Conservation (phyloP, 75 land plant genomes). For the Ceratopteris richardii region DNA sequence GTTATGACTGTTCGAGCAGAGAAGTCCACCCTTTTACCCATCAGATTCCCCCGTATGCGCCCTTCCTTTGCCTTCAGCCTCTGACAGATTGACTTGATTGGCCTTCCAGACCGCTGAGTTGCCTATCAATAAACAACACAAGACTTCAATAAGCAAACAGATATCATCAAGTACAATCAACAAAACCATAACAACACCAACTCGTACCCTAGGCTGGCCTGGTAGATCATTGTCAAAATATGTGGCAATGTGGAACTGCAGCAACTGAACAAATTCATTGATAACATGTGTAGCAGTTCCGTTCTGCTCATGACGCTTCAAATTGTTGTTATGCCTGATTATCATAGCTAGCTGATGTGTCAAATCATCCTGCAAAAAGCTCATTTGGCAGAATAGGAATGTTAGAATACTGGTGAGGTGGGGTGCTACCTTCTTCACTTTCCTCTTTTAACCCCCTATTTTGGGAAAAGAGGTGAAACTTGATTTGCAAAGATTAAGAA, state of each 20-base stretch:
- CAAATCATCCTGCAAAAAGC: conserved; percentile 69
- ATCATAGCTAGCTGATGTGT: conserved; percentile 99
- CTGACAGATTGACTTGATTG: conserved; percentile 94
- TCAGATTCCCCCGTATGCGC: conserved; percentile 92
- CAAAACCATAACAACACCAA: background rate
- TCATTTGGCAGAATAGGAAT: background rate
- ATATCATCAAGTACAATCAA: background rate
- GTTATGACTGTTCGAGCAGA: conserved; percentile 99
- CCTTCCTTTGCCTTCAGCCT: conserved; percentile 99
- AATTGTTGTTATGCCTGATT: conserved; percentile 83
- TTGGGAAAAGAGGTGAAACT: background rate
- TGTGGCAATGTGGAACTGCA: conserved; percentile 96
- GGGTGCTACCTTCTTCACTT: too few relatives aligned
- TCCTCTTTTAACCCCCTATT: background rate
- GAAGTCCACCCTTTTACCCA: conserved; percentile 99
- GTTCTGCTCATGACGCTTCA: conserved; percentile 82
- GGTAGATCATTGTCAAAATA: conserved; percentile 98
- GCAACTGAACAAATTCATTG: conserved; percentile 78
- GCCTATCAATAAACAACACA: conserved; percentile 41
- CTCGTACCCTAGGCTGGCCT: conserved; percentile 90
- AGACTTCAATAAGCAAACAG: too few relatives aligned
- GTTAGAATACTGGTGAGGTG: background rate
- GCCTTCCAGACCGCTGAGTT: conserved; percentile 95
- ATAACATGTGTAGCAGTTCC: conserved; percentile 95
- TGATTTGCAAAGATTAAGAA: background rate